Base-by-base conservation (phyloP, 2,329 filamentous ascomycete genomes). In the Fusarium sp. region DNA sequence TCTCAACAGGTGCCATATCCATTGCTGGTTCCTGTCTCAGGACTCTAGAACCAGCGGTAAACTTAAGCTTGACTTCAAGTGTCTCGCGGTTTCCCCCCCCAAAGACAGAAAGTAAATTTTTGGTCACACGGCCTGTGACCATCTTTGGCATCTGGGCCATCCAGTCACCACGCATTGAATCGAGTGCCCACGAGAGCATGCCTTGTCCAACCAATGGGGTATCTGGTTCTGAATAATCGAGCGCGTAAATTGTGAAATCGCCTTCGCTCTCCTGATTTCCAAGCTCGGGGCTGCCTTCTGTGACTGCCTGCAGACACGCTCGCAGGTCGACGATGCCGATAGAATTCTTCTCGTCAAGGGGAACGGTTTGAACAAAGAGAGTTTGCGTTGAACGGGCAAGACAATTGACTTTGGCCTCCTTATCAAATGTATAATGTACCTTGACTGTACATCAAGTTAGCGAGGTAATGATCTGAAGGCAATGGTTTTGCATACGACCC, bases 201-300 rank as follows among this genome's bases (percentile, higher is more conserved):
- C 96, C 96, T 79, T 99, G 95, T 21, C 96, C 96, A 23, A 97
- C 95, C 56, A 98, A 85, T 52, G 96, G 96, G 18, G 90, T 93
- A 75, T 97, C 94, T 67, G 92, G 92, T 80, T 99, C 96, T 14
- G 96, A 97, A 78, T 95, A 98, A 79, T 99, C 96, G 81, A 93
- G 93, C 29, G 95, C 94, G 80, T 99, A 99, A 57, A 99, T 90
- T n/a, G 94, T 96, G 80, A 96, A 99, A 80, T 99, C 94, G 78
- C 87, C 81, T 80, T 99, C 94, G 79, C 87, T 81, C 81, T 80
- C 91, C 76, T 83, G 91, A 83, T 75, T 87, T 11, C 74, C 72
- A 43, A 99, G 86, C 80, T 99, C 96, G 36, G 96, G 96, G 76
- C 96, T 98, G 81, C 85, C 87, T 57, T 88, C 82, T 23, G 84